Base-by-base conservation (phyloP, 1,139 yeast species). In the Sugiyamaella castrensis region DNA sequence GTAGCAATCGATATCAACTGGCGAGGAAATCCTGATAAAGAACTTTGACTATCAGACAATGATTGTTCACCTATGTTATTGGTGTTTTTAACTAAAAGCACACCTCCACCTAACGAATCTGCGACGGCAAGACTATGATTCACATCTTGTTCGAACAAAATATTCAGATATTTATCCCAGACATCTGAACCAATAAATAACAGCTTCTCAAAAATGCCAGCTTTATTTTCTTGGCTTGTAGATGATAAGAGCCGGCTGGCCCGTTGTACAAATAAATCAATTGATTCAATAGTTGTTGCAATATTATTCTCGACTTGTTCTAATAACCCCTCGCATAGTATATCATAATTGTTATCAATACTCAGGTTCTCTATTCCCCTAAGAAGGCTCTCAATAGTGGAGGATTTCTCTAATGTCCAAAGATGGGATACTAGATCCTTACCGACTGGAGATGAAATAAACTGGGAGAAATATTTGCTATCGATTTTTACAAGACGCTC, bases 141-240 rank as follows among this genome's bases (percentile, higher is more conserved):
- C 15, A 48, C 43, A 8, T 11, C 24, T 16, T 13, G 26, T 7
- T 9, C 16, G 19, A 35, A 32, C 11, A 44, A 15, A 9, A 29
- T 26, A 6, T 29, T 32, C 12, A 48, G 45, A 11, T 27, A 13
- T 28, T 28, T n/a, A 9, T 43, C 38, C 47, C 76, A 71, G 35
- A 67, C 65, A 1, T 66, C 55, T 2, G 72, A 59, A 12, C 30
- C 35, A 0, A 68, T 52, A 12, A 74, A 56, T 50, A 75, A 71
- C 11, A 46, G 38, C 37, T 27, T 31, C 27, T 32, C 29, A 16
- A 46, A 31, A 6, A 34, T n/a, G 8, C 8, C n/a, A 6, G 19
- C 10, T 27, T n/a, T 27, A 30, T 52, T 54, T 13, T 40, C 43
- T 10, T 30, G 53, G 38, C 39, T 49, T 52, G 28, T 50, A 49